Base-by-base conservation (phyloP, 257 asterid species). In the Scutellaria barbata region DNA sequence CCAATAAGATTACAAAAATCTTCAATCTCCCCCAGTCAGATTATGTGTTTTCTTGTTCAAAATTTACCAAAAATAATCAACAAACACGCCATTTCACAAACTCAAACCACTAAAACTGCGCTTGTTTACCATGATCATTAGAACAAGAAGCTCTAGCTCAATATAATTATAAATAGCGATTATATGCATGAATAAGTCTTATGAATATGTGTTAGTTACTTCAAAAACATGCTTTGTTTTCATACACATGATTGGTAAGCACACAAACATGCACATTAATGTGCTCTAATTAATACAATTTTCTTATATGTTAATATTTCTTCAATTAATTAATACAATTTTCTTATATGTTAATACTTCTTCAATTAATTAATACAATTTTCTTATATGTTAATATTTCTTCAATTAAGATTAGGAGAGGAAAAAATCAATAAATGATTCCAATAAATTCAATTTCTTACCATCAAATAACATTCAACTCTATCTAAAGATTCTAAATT, bases 1-100 rank as follows among this genome's bases (percentile, higher is more conserved):
- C 63, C 42, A 33, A 67, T 73, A 57, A 22, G 65, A 74, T 69
- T 80, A 51, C 79, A 65, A 41, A 46, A 66, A 68, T 69, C 63
- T 42, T 60, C 63, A 68, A 65, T 25, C 25, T 68, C 41, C 54
- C 54, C 43, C 77, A 71, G 52, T 74, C 69, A 43, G 58, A 75
- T 64, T 74, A 37, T 13, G 66, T 1, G 48, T 30, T 63, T 63
- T 43, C 11, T 39, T 30, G 64, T 47, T 63, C 64, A 39, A 41
- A 55, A 13, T 40, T 63, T 58, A 68, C 8, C 45, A 18, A 51
- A 51, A 6, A 33, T n/a, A 66, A 51, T 67, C 51, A 46, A 45
- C 47, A 66, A n/a, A 64, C 1, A 50, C 43, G 10, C 46, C n/a
- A 67, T 59, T 39, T 43, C 47, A 47, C 56, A 74, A 47, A 54